Percentiles rank a stretch among this genome's conserved stretches.
Evolutionary conservation across 441 rosid species (phyloP).

Genomic region (Adansonia rubrostipa): DNA sequence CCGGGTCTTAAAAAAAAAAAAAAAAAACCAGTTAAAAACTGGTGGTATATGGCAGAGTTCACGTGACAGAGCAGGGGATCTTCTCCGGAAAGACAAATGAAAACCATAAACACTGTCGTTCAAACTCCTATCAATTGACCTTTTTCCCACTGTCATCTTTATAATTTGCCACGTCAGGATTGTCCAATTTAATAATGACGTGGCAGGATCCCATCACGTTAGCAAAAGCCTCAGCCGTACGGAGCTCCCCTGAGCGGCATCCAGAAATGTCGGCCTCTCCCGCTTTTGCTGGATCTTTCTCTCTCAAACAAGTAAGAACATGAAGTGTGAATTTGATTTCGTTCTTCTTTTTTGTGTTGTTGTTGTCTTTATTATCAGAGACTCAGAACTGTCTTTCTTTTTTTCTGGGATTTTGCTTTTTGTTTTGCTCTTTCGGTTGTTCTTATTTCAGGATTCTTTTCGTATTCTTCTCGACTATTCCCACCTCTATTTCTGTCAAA

Average conservation of each 20-base stretch:
- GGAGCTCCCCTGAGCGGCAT: constrained; percentile 17
- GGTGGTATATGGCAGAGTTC: neutral
- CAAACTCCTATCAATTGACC: neutral
- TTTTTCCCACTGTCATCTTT: neutral
- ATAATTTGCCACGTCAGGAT: neutral
- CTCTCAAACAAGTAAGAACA: neutral
- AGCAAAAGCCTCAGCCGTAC: neutral
- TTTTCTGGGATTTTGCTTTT: neutral
- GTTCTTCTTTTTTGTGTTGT: neutral
- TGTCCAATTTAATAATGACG: neutral
- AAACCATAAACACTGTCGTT: neutral
- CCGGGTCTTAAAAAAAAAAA: neutral
- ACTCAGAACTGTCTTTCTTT: constrained; percentile 16
- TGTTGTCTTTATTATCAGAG: neutral
- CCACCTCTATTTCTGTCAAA: neutral
- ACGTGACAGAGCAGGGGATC: constrained; percentile 6
- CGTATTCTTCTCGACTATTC: neutral
- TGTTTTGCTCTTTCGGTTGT: constrained; percentile 12
- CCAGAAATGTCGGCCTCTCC: constrained; percentile 28
- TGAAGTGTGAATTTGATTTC: neutral
- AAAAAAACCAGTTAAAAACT: neutral
- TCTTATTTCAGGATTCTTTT: constrained; percentile 21
- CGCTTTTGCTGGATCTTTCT: constrained; percentile 36
- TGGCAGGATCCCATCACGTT: neutral
- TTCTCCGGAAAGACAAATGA: neutral